Conservation (phyloP, 768 basidiomycete genomes). For the Pisolithus microcarpus region DNA sequence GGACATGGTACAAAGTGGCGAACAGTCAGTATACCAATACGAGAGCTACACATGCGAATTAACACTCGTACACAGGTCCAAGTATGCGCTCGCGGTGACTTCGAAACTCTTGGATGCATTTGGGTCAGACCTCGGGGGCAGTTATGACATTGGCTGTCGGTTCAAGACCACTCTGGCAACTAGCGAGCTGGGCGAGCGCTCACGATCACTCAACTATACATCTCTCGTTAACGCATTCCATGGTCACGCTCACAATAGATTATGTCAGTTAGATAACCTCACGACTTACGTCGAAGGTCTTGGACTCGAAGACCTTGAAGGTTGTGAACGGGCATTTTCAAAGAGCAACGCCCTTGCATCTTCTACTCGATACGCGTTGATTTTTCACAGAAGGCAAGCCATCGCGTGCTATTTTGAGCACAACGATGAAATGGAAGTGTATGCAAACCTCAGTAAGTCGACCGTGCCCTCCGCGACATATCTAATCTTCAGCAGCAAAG, state of each 20-base stretch:
- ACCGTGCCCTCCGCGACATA: background rate
- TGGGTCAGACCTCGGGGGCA: constrained; percentile 4
- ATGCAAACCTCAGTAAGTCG: too few relatives aligned
- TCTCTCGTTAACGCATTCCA: constrained; percentile 15
- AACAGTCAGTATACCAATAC: background rate
- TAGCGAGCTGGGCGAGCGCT: constrained; percentile 4
- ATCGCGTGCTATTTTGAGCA: too few relatives aligned
- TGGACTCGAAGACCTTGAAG: constrained; percentile 17
- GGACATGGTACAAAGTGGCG: constrained; percentile 19
- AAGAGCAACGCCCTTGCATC: background rate
- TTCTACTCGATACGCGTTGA: background rate
- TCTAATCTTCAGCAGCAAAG: too few relatives aligned
- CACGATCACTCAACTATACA: background rate
- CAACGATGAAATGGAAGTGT: too few relatives aligned
- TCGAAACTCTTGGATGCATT: constrained; percentile 6
- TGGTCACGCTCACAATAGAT: constrained; percentile 17
- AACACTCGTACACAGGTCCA: constrained; percentile 8
- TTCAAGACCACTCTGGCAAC: constrained; percentile 12
- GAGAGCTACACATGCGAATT: too few relatives aligned
- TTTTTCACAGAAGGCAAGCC: background rate
- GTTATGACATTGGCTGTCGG: constrained; percentile 19
- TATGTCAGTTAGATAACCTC: constrained; percentile 15
- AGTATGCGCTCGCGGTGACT: constrained; percentile 14
- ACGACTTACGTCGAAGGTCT: constrained; percentile 8
- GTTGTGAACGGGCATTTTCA: constrained; percentile 15